Evolutionary conservation across 352 stramenopile species (phyloP).

Genomic region (Pilasporangium apinafurcum): DNA sequence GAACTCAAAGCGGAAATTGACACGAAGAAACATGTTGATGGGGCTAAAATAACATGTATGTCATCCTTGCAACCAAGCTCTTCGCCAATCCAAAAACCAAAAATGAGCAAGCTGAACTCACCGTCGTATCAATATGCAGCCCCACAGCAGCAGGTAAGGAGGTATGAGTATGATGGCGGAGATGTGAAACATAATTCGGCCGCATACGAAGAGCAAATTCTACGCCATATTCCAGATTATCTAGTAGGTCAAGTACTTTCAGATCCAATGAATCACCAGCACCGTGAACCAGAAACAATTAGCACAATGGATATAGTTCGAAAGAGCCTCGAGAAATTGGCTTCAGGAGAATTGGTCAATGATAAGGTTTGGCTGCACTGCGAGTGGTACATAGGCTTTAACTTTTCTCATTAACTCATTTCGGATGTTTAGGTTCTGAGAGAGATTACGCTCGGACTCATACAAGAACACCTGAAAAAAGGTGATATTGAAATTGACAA

Average conservation of each 20-base stretch:
- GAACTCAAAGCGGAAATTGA: too few species aligned
- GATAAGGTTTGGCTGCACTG: constrained; percentile 9
- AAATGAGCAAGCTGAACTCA: too few species aligned
- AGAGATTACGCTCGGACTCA: constrained; percentile 28
- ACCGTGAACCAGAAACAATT: background rate
- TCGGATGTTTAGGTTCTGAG: constrained; percentile 8
- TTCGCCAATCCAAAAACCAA: too few species aligned
- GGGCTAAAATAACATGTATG: too few species aligned
- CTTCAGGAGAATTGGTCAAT: constrained; percentile 16
- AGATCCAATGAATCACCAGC: background rate
- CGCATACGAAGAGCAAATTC: constrained; percentile 13
- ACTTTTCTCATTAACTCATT: background rate
- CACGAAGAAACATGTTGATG: too few species aligned
- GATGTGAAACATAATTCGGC: background rate
- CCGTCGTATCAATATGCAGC: too few species aligned
- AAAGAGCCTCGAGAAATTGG: constrained; percentile 27
- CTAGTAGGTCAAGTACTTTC: constrained; percentile 24
- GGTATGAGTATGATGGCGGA: too few species aligned
- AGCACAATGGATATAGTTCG: constrained; percentile 7
- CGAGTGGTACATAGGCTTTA: background rate
- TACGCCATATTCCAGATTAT: constrained; percentile 6
- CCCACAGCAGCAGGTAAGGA: too few species aligned
- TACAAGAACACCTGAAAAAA: constrained; percentile 15
- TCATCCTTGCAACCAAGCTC: too few species aligned
- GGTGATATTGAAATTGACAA: background rate